phyloP scores from a whole-genome alignment of 2,329 filamentous ascomycete species.

The Microcyclosporella mali region DNA sequence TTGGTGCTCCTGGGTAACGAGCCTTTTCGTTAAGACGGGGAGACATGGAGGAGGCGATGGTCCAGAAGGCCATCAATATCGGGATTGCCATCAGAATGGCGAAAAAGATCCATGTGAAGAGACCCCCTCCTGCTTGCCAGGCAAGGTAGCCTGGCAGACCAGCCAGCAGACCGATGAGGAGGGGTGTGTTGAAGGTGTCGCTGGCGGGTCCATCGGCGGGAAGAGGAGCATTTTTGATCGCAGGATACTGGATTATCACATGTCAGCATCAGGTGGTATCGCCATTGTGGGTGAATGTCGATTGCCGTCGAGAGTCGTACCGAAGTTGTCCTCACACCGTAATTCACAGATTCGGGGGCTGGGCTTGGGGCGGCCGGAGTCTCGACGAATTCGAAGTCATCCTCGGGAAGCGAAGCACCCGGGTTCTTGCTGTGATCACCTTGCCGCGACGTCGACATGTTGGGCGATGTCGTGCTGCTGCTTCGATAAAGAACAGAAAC shows the following conservation, averaged over 20 bases:
- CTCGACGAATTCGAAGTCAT: slow-evolving; percentile 61
- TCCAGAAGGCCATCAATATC: slow-evolving; percentile 77
- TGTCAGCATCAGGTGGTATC: slow-evolving; percentile 6
- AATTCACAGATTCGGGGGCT: slow-evolving; percentile 48
- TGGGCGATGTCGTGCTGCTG: background rate
- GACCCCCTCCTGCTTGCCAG: slow-evolving; percentile 75
- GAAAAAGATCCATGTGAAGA: slow-evolving; percentile 85
- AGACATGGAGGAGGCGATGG: slow-evolving; percentile 68
- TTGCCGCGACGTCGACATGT: slow-evolving; percentile 2
- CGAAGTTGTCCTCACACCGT: slow-evolving; percentile 56
- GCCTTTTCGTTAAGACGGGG: slow-evolving; percentile 92
- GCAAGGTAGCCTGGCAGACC: slow-evolving; percentile 72
- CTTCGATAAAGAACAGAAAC: no score
- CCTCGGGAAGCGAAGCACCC: slow-evolving; percentile 36
- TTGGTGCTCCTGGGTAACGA: slow-evolving; percentile 73
- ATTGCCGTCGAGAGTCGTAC: slow-evolving; percentile 31
- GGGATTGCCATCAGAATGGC: slow-evolving; percentile 71
- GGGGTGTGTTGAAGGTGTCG: slow-evolving; percentile 79
- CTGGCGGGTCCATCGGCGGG: slow-evolving; percentile 80
- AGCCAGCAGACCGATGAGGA: slow-evolving; percentile 64
- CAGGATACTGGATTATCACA: slow-evolving; percentile 56
- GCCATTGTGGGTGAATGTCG: background rate
- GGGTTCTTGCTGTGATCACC: slow-evolving; percentile 15
- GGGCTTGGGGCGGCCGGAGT: slow-evolving; percentile 53
- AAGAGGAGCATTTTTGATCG: slow-evolving; percentile 90